Evolutionary conservation across 371 early-diverging fungal genomes (phyloP).

Genomic region (Dichotomocladium elegans): DNA sequence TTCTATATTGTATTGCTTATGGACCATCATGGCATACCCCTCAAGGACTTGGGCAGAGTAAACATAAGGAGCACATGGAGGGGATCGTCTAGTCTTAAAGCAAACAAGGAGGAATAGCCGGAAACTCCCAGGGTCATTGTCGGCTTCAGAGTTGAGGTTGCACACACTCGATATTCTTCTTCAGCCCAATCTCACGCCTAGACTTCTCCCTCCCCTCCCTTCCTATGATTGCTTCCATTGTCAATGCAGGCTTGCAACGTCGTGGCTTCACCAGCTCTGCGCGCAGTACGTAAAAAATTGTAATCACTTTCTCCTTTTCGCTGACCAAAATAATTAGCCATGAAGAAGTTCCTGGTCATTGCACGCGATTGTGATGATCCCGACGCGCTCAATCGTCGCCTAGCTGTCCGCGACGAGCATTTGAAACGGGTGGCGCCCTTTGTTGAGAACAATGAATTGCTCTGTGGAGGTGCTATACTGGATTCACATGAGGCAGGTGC

Average conservation of each 20-base stretch:
- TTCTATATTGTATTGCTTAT: too few relatives aligned
- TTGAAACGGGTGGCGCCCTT: conserved; percentile 24
- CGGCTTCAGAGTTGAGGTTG: too few relatives aligned
- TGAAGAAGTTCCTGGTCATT: conserved; percentile 48
- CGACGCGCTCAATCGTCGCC: conserved; percentile 44
- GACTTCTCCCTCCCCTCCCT: neutral
- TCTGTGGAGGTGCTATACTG: conserved; percentile 53
- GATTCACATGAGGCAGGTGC: conserved; percentile 31
- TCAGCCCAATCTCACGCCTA: neutral
- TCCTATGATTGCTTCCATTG: too few relatives aligned
- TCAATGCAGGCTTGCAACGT: too few relatives aligned
- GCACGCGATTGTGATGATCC: conserved; percentile 47
- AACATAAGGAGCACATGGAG: too few relatives aligned
- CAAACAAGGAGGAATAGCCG: too few relatives aligned
- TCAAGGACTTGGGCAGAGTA: too few relatives aligned
- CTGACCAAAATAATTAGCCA: neutral
- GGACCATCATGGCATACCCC: too few relatives aligned
- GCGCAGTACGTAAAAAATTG: conserved; percentile 3
- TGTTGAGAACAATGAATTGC: conserved; percentile 25
- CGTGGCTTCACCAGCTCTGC: neutral
- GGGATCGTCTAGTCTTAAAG: too few relatives aligned
- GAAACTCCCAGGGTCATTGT: too few relatives aligned
- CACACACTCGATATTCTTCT: neutral
- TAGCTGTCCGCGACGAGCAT: conserved; percentile 42
- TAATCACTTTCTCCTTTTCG: neutral